Conservation (phyloP, 352 stramenopile genomes). For the Globisporangium paroecandrum region DNA sequence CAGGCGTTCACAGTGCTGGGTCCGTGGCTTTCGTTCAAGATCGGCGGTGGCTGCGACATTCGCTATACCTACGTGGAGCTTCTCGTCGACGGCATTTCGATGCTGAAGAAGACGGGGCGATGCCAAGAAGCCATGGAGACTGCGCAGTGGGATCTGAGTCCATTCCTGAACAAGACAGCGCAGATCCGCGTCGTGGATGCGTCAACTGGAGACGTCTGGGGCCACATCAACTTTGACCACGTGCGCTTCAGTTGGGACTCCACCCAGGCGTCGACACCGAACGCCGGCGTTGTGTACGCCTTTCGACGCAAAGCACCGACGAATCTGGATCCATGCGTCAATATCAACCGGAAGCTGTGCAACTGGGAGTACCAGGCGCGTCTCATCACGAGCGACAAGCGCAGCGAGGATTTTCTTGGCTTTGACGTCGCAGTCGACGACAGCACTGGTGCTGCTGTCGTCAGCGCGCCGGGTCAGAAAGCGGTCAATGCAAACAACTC, state of each 20-base stretch:
- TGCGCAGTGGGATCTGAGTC: constrained; percentile 86
- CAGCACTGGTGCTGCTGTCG: constrained; percentile 67
- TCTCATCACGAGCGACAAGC: constrained; percentile 88
- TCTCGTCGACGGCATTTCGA: constrained; percentile 89
- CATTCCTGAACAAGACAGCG: constrained; percentile 76
- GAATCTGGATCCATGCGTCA: constrained; percentile 49
- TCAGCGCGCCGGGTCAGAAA: constrained; percentile 73
- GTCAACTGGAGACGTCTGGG: constrained; percentile 82
- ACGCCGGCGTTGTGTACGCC: constrained; percentile 75
- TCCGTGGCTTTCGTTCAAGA: constrained; percentile 88
- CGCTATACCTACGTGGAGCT: constrained; percentile 92
- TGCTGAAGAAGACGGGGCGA: constrained; percentile 81
- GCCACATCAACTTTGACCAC: constrained; percentile 97
- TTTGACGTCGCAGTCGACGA: constrained; percentile 86
- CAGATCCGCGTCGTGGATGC: constrained; percentile 94
- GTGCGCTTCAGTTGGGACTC: constrained; percentile 93
- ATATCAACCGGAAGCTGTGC: constrained; percentile 66
- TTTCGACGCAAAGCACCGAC: constrained; percentile 67
- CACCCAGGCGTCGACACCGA: constrained; percentile 51
- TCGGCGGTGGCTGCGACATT: constrained; percentile 94
- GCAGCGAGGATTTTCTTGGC: constrained; percentile 81
- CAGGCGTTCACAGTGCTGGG: constrained; percentile 92
- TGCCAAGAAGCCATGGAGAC: constrained; percentile 90
- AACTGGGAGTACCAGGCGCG: constrained; percentile 88
- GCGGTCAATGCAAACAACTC: constrained; percentile 85